Percentiles rank a stretch among this genome's conserved stretches.
phyloP scores from a whole-genome alignment of 2,329 filamentous ascomycete species.

The Monosporascus sp. region DNA sequence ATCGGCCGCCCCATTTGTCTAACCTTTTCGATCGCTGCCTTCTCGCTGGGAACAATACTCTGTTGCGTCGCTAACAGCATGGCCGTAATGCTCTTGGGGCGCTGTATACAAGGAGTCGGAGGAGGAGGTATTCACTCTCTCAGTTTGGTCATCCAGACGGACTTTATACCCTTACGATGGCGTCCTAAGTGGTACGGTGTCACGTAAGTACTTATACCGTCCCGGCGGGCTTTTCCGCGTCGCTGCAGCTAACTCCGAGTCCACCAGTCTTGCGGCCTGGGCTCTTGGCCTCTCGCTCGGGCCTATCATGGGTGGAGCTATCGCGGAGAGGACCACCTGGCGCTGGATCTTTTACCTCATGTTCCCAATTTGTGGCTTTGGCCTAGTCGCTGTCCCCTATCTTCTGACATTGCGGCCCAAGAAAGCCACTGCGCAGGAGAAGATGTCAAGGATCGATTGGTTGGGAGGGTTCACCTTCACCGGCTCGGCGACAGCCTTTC shows the following conservation, averaged over 20 bases:
- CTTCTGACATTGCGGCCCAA: conserved; percentile 35
- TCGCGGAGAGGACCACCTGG: too few relatives aligned
- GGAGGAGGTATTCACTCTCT: conserved; percentile 37
- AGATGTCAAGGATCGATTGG: conserved; percentile 38
- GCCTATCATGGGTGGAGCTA: too few relatives aligned
- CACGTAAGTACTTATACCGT: conserved; percentile 20
- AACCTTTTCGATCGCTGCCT: conserved; percentile 31
- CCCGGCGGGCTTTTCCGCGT: background rate
- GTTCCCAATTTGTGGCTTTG: background rate
- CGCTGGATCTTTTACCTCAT: too few relatives aligned
- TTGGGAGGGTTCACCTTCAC: conserved; percentile 41
- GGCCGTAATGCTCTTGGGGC: conserved; percentile 29
- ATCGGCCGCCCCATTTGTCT: conserved; percentile 29
- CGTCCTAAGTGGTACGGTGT: conserved; percentile 36
- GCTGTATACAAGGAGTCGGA: conserved; percentile 34
- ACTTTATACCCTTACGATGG: conserved; percentile 35
- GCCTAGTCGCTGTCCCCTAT: conserved; percentile 33
- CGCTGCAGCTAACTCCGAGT: background rate
- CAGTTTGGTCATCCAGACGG: conserved; percentile 32
- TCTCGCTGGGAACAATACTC: conserved; percentile 36
- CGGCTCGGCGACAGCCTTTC: conserved; percentile 34
- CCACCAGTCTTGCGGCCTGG: conserved; percentile 27
- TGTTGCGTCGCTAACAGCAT: conserved; percentile 31
- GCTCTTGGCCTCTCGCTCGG: conserved; percentile 8
- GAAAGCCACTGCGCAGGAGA: conserved; percentile 24